Evolutionary conservation across 2,329 filamentous ascomycete genomes (phyloP).

Genomic region (Colletotrichum sp.): DNA sequence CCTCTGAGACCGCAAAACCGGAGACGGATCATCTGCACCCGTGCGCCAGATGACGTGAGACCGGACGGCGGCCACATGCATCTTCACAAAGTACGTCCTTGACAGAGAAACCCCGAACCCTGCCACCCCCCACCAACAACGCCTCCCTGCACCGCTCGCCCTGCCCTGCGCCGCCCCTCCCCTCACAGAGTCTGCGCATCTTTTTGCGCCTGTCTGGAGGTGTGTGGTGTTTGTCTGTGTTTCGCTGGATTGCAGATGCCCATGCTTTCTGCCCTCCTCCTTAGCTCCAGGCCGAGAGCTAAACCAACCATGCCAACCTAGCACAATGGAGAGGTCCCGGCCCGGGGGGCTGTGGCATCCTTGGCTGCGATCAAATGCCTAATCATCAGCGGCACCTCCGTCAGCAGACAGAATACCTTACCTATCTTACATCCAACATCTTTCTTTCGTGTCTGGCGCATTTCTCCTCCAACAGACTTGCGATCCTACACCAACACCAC

Average conservation of each 20-base stretch:
- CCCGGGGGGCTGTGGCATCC: conserved; percentile 10
- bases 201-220: neutral
- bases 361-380: neutral
- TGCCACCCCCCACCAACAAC: neutral
- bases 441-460: neutral
- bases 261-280: neutral
- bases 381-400: neutral
- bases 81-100: too few species aligned
- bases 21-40: conserved; percentile 7
- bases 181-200: neutral
- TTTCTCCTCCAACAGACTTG: neutral
- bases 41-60: conserved; percentile 20
- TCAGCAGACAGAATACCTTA: neutral
- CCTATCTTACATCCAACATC: neutral
- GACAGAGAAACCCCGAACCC: neutral
- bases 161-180: neutral
- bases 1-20: neutral
- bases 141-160: neutral
- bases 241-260: neutral
- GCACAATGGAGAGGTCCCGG: neutral
- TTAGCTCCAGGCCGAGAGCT: neutral
- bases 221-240: neutral
- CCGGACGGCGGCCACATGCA: too few species aligned
- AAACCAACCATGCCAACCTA: neutral
- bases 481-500: neutral